A percentile compares a stretch with the other conserved stretches of the same genome.
Conservation (phyloP, 108 stramenopile genomes). For the Cylindrotheca fusiformis region DNA sequence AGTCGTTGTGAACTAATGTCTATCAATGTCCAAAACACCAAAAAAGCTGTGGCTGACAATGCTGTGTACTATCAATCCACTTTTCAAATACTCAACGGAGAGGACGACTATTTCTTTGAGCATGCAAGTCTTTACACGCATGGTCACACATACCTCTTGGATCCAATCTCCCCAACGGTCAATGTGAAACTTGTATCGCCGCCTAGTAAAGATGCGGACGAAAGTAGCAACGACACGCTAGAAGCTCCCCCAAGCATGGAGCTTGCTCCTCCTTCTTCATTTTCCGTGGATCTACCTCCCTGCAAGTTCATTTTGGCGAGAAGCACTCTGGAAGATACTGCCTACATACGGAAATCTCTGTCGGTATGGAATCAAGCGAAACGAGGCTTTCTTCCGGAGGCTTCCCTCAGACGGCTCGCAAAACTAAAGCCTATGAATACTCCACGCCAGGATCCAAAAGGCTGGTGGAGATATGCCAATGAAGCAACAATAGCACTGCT, state of each 20-base stretch:
- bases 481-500: conserved; percentile 42
- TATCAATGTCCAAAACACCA: background rate
- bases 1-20: conserved; percentile 25
- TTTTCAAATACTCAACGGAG: conserved; percentile 14
- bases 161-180: conserved; percentile 69
- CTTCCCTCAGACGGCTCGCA: conserved; percentile 28
- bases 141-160: conserved; percentile 50
- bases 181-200: conserved; percentile 38
- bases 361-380: conserved; percentile 42
- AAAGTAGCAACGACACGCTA: conserved; percentile 12
- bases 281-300: conserved; percentile 38
- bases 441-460: conserved; percentile 32
- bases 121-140: conserved; percentile 2
- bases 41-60: background rate
- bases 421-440: conserved; percentile 32
- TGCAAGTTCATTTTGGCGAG: conserved; percentile 48
- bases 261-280: conserved; percentile 19
- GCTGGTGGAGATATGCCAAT: conserved; percentile 68
- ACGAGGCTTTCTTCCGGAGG: conserved; percentile 28
- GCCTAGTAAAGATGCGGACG: conserved; percentile 11
- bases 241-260: background rate
- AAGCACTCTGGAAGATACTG: conserved; percentile 60
- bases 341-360: conserved; percentile 61
- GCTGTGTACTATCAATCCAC: conserved; percentile 11
- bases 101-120: background rate